Base-by-base conservation (phyloP, 805 yeast species). In the Yamadazyma scolyti region DNA sequence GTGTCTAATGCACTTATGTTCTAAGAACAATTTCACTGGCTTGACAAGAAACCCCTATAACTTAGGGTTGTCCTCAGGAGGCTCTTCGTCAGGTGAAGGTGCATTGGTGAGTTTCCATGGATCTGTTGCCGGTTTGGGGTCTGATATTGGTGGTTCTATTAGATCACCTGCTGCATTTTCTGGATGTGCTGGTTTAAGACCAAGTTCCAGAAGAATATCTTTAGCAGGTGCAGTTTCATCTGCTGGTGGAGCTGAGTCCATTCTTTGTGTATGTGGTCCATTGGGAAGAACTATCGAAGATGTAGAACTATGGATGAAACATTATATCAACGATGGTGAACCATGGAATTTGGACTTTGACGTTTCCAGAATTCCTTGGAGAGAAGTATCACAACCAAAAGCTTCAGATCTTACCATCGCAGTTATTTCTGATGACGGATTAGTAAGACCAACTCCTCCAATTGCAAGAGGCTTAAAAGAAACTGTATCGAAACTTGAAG, bases 371-470 rank as follows among this genome's bases (percentile, higher is more conserved):
- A 44, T 75, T 39, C 68, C 71, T 3, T 77, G 83, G 83, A 66
- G 71, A 49, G 52, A 63, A 11, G 73, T 71, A 5, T 48, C 44
- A 3, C 44, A 41, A 24, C 70, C 71, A 2, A 45, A 49, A 9
- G 61, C 77, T 4, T 34, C 48, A 22, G 54, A 56, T 15, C 51
- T 80, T 39, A 79, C 78, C n/a, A 69, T 80, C 41, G 88, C 77
- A 16, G 68, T 80, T 18, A 61, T 77, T 52, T 75, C 61, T 45
- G 81, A 77, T 45, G 84, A 80, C 51, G 82, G 80, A 15, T 47
- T 73, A 23, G 83, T 79, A 10, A 75, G 70, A 43, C 82, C 83
- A 28, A 73, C 76, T 36, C 84, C 88, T 11, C 85, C 88, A 27
- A 63, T 77, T 25, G 43, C 57, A n/a, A 62, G 86, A 44, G 82